Conservation (phyloP, 1,284 basidiomycete genomes). For the Ganoderma lingzhi region DNA sequence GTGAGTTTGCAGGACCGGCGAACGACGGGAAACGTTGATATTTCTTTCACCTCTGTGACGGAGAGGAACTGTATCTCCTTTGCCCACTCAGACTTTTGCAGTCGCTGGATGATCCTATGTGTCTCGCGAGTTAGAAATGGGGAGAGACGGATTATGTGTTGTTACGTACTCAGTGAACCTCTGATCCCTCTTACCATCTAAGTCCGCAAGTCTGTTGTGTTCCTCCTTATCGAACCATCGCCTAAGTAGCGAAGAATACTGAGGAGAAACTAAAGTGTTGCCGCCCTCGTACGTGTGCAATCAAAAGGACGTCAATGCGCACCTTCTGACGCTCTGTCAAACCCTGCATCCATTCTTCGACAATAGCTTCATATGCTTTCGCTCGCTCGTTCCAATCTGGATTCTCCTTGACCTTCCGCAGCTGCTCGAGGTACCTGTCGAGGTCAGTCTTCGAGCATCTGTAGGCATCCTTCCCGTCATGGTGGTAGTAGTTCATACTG, state of each 20-base stretch:
- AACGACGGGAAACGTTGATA: constrained; percentile 13
- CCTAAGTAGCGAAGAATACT: not conserved
- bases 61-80: constrained; percentile 8
- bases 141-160: not conserved
- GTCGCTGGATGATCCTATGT: constrained; percentile 5
- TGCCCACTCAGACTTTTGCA: constrained; percentile 4
- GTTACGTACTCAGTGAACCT: not conserved
- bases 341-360: not conserved
- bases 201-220: not conserved
- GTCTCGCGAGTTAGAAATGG: not conserved
- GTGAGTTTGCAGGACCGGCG: constrained; percentile 12
- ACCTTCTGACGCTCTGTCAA: not conserved
- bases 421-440: not conserved
- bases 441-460: not conserved
- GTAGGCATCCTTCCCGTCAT: not conserved
- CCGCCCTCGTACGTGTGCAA: no score
- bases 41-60: not conserved
- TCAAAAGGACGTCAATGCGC: not conserved
- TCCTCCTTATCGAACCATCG: not conserved
- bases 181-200: not conserved
- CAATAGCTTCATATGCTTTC: not conserved
- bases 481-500: not conserved
- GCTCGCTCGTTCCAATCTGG: not conserved
- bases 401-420: not conserved
- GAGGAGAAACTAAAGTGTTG: no score